These are phyloP conservation scores for Pleurotus giganteus DNA, from an alignment of 768 basidiomycete genomes.

Conservation along the genomic window DNA sequence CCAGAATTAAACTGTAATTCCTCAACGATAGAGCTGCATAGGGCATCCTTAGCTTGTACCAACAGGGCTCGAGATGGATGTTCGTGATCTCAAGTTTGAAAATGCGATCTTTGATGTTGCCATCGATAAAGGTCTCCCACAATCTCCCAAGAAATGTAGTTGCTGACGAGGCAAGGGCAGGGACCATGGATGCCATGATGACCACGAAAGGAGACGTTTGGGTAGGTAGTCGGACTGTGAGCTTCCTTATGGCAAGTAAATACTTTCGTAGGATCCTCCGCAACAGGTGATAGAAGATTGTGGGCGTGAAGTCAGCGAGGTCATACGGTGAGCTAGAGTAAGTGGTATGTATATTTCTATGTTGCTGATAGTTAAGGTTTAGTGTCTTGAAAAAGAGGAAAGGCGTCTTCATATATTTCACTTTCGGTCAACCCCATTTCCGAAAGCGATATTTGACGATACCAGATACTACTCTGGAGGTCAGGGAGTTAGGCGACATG, in stretches of 20 bases:
- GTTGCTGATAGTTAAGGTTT: background rate
- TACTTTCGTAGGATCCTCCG: slow-evolving; percentile 62
- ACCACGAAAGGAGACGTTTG: slow-evolving; percentile 79
- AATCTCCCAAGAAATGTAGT: background rate
- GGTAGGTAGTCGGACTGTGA: slow-evolving; percentile 38
- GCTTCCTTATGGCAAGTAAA: background rate
- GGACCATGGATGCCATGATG: slow-evolving; percentile 92
- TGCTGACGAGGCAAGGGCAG: slow-evolving; percentile 15
- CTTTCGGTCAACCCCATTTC: slow-evolving; percentile 90
- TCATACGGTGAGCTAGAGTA: slow-evolving; percentile 49
- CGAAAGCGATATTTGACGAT: slow-evolving; percentile 63
- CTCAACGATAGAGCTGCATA: too few relatives aligned
- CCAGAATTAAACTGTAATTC: slow-evolving; percentile 72
- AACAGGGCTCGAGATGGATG: slow-evolving; percentile 83
- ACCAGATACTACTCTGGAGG: slow-evolving; percentile 57
- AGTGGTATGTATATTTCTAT: background rate
- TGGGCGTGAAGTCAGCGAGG: slow-evolving; percentile 74
- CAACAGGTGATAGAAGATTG: slow-evolving; percentile 68
- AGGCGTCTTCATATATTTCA: slow-evolving; percentile 74
- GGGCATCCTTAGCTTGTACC: background rate
- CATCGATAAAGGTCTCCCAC: slow-evolving; percentile 74
- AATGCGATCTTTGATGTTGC: slow-evolving; percentile 69
- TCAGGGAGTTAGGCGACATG: slow-evolving; percentile 70
- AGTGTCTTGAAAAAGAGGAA: slow-evolving; percentile 63
- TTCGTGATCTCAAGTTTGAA: slow-evolving; percentile 63